phyloP scores from a whole-genome alignment of 495 filamentous ascomycete species.

The Podospora pseudocomata region DNA sequence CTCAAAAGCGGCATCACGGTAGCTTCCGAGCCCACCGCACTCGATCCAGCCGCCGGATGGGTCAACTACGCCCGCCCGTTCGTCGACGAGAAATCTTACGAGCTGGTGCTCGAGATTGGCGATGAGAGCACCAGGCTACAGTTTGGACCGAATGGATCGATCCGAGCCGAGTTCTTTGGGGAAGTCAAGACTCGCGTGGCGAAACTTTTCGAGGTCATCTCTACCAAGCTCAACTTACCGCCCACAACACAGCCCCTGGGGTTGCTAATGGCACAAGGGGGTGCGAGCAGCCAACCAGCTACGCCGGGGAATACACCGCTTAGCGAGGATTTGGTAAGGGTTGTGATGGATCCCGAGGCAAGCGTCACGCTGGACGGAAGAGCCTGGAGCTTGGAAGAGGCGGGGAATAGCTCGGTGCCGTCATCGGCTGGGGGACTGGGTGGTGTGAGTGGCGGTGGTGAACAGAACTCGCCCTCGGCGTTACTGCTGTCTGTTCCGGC shows the following conservation, averaged over 20 bases:
- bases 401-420: conserved; percentile 17
- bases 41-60: conserved; percentile 50
- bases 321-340: conserved; percentile 66
- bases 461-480: conserved; percentile 34
- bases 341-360: conserved; percentile 63
- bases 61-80: conserved; percentile 81
- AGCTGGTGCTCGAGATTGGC: conserved; percentile 77
- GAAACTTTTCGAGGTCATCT: conserved; percentile 71
- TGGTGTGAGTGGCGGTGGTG: conserved; percentile 26
- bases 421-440: conserved; percentile 10
- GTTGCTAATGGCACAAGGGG: conserved; percentile 58
- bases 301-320: conserved; percentile 69
- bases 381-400: conserved; percentile 33
- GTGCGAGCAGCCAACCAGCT: conserved; percentile 50
- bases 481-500: neutral
- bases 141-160: conserved; percentile 24
- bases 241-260: conserved; percentile 61
- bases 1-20: conserved; percentile 78
- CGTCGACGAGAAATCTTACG: conserved; percentile 65
- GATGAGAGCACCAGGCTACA: conserved; percentile 65
- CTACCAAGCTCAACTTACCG: conserved; percentile 73
- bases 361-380: conserved; percentile 70
- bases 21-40: conserved; percentile 39
- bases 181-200: conserved; percentile 64
- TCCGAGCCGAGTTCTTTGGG: conserved; percentile 64